Evolutionary conservation across 108 stramenopile species (phyloP).

Genomic region (Cyclotella baltica): DNA sequence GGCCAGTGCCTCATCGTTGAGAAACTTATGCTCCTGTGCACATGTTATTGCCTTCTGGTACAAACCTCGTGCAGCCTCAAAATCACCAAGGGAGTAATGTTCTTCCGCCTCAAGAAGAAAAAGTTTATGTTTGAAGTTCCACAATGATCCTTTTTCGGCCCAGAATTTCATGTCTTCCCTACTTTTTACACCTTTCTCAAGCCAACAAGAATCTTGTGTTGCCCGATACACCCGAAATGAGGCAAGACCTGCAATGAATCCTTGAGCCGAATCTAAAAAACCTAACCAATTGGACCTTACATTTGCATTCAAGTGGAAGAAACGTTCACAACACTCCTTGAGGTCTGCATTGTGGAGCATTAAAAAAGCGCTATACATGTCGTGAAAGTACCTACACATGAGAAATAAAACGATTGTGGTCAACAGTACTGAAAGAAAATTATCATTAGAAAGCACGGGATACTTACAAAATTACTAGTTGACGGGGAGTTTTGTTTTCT

Average conservation of each 20-base stretch:
- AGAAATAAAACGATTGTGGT: too few relatives aligned
- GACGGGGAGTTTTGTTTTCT: too few relatives aligned
- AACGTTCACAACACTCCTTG: slow-evolving; percentile 2
- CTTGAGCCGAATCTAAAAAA: background rate
- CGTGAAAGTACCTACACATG: too few relatives aligned
- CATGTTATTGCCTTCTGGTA: slow-evolving; percentile 26
- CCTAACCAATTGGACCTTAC: background rate
- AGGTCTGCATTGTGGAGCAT: background rate
- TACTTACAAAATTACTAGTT: too few relatives aligned
- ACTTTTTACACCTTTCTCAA: background rate
- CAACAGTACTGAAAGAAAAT: too few relatives aligned
- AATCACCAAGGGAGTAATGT: slow-evolving; percentile 1
- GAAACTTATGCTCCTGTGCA: slow-evolving; percentile 17
- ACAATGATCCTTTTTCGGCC: background rate
- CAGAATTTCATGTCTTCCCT: slow-evolving; percentile 3
- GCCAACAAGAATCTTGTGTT: background rate
- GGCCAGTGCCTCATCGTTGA: slow-evolving; percentile 35
- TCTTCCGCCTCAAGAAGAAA: slow-evolving; percentile 29
- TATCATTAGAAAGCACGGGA: too few relatives aligned
- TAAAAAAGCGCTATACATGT: too few relatives aligned
- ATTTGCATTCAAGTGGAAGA: background rate
- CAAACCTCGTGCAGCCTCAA: slow-evolving; percentile 5
- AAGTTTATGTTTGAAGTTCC: slow-evolving; percentile 38
- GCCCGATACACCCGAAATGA: slow-evolving; percentile 17
- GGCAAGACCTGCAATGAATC: slow-evolving; percentile 20